Percentiles rank a stretch among this genome's conserved stretches.
These are phyloP conservation scores for Bassia scoparia DNA, from an alignment of 148 eudicot genomes.

Conservation along the genomic window DNA sequence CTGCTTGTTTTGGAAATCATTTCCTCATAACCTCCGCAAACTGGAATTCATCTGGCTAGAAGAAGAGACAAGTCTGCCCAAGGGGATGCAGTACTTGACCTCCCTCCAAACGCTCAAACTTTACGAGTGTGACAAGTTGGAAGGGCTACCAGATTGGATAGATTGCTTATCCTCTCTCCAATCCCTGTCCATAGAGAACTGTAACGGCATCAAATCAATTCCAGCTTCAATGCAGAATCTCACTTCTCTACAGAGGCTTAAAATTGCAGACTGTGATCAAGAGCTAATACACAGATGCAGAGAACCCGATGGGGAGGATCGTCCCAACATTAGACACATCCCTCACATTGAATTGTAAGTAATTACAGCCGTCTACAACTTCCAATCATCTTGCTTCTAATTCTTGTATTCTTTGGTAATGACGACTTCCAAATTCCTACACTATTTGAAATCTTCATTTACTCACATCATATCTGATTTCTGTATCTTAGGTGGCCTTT, in stretches of 20 bases:
- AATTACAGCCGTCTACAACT: too few species aligned
- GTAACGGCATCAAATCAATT: not conserved
- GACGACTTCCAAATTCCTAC: too few species aligned
- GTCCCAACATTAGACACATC: constrained; percentile 16
- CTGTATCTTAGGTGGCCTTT: too few species aligned
- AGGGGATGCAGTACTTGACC: constrained; percentile 23
- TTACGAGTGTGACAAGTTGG: not conserved
- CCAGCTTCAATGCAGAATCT: constrained; percentile 14
- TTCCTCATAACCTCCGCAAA: constrained; percentile 12
- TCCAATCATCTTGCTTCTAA: too few species aligned
- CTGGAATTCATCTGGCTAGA: not conserved
- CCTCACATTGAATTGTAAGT: not conserved
- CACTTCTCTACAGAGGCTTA: constrained; percentile 11
- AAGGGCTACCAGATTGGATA: constrained; percentile 24
- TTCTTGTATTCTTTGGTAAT: too few species aligned
- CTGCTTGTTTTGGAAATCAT: too few species aligned
- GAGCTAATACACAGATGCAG: not conserved
- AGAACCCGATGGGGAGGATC: constrained; percentile 11
- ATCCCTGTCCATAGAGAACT: not conserved
- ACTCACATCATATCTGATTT: too few species aligned
- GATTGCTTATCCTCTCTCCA: constrained; percentile 19
- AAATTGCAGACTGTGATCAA: not conserved
- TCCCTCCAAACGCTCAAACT: constrained; percentile 15
- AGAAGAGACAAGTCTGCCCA: not conserved
- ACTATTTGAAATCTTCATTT: too few species aligned